Base-by-base conservation (phyloP, 805 yeast species). In the Candida ipomoeae region DNA sequence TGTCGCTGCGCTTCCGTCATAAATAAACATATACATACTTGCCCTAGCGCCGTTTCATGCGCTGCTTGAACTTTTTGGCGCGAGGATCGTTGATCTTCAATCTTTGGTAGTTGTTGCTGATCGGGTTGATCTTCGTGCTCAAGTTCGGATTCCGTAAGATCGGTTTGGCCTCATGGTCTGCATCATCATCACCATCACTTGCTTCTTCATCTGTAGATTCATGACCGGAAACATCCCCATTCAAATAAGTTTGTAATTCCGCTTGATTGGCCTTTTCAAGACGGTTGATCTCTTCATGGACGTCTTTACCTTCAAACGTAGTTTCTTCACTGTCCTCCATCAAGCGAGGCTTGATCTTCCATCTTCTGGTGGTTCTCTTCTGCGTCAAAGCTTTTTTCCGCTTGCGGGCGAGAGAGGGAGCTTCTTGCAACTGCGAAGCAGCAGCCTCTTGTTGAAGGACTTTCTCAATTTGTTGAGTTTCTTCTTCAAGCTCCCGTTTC, bases 301-400 rank as follows among this genome's bases (percentile, higher is more conserved):
- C 61, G 54, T 80, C 65, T 26, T 71, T 66, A 14, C 61, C 60
- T n/a, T 64, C 65, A 34, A 77, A 54, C 11, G 56, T 59, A 43
- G 71, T 75, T 4, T 62, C 64, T 32, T 42, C 34, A 2, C 52
- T 59, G 1, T 48, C 53, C 0, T 58, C 55, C 3, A 55, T 63
- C 3, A 50, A 53, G 17, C 64, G 56, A 0, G 83, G 79, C 52
- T 71, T 75, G 51, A 80, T 68, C 51, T 77, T 79, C 64, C 75
- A 73, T 46, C 82, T 67, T 48, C 81, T 66, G 1, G 84, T 79
- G 0, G 78, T 73, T 57, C 84, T 63, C 63, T 80, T 80, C 40
- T 76, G 79, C 0, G 83, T 79, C 50, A 69, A 71, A 36, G 63
- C 63, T 54, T 62, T 68, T 53, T 66, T 70, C 33, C 58, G 55